Base-by-base conservation (phyloP, 1,284 basidiomycete species). In the Xanthoconium separans region DNA sequence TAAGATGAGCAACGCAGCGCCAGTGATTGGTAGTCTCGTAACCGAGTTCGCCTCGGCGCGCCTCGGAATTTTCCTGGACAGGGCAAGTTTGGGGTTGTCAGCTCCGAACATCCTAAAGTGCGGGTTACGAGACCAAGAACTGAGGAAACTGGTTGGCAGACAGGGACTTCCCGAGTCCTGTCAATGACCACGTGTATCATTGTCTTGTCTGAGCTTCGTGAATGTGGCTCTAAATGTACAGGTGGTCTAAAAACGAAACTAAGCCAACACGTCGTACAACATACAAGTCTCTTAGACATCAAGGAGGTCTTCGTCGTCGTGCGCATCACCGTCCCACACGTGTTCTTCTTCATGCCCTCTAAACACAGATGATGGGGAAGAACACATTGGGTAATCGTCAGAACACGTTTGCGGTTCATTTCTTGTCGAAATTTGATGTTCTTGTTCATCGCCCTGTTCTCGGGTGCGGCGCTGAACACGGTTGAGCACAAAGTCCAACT, bases 401-500 rank as follows among this genome's bases (percentile, higher is more conserved):
- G 59, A 73, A 70, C 61, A 49, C 7, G 67, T n/a, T 16, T 51
- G 55, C 30, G 56, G 51, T 7, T 58, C 63, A 29, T 47, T 29
- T 48, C 20, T 29, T 22, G 48, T 46, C 20, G 47, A 55, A 27
- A 48, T 43, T 46, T 47, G 53, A 24, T 52, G 47, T 9, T 61
- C 61, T 55, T 73, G 68, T 11, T 68, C 60, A 13, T 67, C 55
- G 16, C 77, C 72, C 55, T 86, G 80, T 47, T 75, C 65, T 40
- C 75, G 67, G 20, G 83, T 84, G 48, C 81, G 81, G 30, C 94
- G 85, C 56, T 80, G 80, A 18, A 98, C 85, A 24, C 87, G 83
- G 46, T 75, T 73, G 31, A 99, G 82, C 34, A 97, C 81, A 40
- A 74, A 77, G 72, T 99, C 96, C 31, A 99, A 81, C 55, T 87